Evolutionary conservation across 768 basidiomycete species (phyloP).

Genomic region (Phanerochaete sordida): DNA sequence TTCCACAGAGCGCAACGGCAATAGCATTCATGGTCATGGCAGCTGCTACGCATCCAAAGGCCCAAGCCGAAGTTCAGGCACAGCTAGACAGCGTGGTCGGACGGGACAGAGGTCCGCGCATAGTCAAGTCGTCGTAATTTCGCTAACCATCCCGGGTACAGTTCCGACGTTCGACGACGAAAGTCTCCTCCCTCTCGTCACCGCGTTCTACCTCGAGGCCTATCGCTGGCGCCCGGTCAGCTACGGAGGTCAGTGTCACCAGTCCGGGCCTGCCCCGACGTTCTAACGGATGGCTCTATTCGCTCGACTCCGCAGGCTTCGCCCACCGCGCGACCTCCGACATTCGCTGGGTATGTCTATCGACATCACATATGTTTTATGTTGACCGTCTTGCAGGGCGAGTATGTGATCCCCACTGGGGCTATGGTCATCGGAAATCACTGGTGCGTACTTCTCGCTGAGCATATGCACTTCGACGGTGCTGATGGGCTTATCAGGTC

Average conservation of each 20-base stretch:
- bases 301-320: constrained; percentile 51
- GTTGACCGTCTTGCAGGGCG: constrained; percentile 18
- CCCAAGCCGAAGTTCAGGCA: constrained; percentile 32
- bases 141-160: constrained; percentile 5
- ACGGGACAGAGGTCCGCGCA: constrained; percentile 28
- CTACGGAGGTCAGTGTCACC: neutral
- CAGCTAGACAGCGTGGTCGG: constrained; percentile 36
- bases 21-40: constrained; percentile 32
- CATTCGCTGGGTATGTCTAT: constrained; percentile 48
- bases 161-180: constrained; percentile 40
- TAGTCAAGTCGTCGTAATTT: neutral
- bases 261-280: neutral
- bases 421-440: constrained; percentile 35
- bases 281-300: neutral
- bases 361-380: neutral
- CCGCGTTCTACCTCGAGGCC: constrained; percentile 39
- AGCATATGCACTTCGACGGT: neutral
- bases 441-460: constrained; percentile 25
- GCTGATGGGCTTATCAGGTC: constrained; percentile 18
- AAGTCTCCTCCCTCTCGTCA: constrained; percentile 31
- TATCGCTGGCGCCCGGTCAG: constrained; percentile 34
- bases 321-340: constrained; percentile 64
- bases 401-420: constrained; percentile 39
- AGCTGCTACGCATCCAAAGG: constrained; percentile 32
- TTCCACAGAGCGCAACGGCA: constrained; percentile 15